These are phyloP conservation scores for Biancaea sappan DNA, from an alignment of 306 rosid genomes.

Conservation along the genomic window DNA sequence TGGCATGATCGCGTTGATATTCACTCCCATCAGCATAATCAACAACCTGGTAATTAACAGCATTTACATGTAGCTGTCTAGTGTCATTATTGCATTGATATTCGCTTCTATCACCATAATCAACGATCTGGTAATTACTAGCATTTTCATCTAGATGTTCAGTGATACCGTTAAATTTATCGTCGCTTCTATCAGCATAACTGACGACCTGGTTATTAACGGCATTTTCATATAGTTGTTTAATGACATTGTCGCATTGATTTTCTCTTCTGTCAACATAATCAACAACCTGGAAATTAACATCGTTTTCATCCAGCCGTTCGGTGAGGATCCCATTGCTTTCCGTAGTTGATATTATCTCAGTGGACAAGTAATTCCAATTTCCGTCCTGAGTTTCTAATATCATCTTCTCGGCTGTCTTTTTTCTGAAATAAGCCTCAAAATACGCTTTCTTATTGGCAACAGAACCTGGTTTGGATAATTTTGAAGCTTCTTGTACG, in stretches of 20 bases:
- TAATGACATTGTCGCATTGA: constrained; percentile 1
- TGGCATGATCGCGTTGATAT: too few relatives aligned
- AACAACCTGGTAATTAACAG: too few relatives aligned
- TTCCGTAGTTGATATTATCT: constrained; percentile 17
- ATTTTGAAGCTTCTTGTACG: constrained; percentile 72
- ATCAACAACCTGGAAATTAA: constrained; percentile 26
- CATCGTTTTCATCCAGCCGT: constrained; percentile 27
- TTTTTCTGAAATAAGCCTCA: constrained; percentile 82
- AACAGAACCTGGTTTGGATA: constrained; percentile 83
- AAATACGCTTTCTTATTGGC: constrained; percentile 84
- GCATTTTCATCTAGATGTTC: constrained; percentile 30
- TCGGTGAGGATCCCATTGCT: constrained; percentile 26
- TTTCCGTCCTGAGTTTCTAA: constrained; percentile 29
- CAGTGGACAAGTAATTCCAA: not conserved
- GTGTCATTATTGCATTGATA: constrained; percentile 2
- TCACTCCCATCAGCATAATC: too few relatives aligned
- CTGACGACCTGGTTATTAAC: too few relatives aligned
- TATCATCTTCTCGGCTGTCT: constrained; percentile 65
- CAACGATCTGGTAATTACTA: constrained; percentile 26
- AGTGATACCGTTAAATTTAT: not conserved
- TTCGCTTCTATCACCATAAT: constrained; percentile 25
- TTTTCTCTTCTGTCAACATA: constrained; percentile 20
- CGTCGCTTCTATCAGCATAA: too few relatives aligned
- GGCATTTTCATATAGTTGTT: too few relatives aligned
- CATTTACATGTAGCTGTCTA: too few relatives aligned